A percentile compares a stretch with the other conserved stretches of the same genome.
These are phyloP conservation scores for Podospora sp. DNA, from an alignment of 495 filamentous ascomycete species.

Conservation along the genomic window DNA sequence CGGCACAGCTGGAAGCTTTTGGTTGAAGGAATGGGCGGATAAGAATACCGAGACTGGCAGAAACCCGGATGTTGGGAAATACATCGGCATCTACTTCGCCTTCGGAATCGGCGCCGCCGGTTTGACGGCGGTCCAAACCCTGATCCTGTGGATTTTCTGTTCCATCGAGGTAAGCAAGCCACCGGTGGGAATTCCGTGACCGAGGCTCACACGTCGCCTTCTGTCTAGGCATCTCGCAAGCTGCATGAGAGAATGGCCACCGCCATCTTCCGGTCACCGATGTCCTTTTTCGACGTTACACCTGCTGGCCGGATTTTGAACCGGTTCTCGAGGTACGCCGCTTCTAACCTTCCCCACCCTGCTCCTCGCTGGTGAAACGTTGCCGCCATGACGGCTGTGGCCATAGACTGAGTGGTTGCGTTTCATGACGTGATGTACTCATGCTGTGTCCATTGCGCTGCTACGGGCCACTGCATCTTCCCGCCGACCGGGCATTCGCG, in stretches of 20 bases:
- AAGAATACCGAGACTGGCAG: constrained; percentile 63
- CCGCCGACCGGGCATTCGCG: constrained; percentile 21
- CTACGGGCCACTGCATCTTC: constrained; percentile 19
- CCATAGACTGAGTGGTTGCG: constrained; percentile 26
- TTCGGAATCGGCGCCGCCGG: constrained; percentile 88
- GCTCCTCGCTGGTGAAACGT: constrained; percentile 21
- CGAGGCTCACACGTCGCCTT: constrained; percentile 21
- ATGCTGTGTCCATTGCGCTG: constrained; percentile 22
- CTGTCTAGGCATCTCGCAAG: constrained; percentile 78
- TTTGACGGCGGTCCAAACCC: constrained; percentile 86
- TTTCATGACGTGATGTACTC: constrained; percentile 18
- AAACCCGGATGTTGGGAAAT: constrained; percentile 81
- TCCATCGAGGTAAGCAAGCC: constrained; percentile 75
- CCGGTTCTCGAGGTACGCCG: constrained; percentile 81
- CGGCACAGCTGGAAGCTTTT: constrained; percentile 67
- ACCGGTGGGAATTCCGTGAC: not conserved
- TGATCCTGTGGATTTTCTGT: constrained; percentile 99
- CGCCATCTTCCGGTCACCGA: constrained; percentile 95
- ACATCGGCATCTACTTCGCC: constrained; percentile 91
- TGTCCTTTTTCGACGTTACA: constrained; percentile 99
- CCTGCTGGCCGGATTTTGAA: constrained; percentile 97
- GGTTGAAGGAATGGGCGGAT: constrained; percentile 94
- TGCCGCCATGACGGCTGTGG: constrained; percentile 23
- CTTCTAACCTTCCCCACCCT: constrained; percentile 5
- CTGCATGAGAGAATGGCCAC: constrained; percentile 98